Evolutionary conservation across 352 stramenopile genomes (phyloP), one percentile per base, ranked within the genome.

Genomic region (Elongisporangium anandrum): DNA sequence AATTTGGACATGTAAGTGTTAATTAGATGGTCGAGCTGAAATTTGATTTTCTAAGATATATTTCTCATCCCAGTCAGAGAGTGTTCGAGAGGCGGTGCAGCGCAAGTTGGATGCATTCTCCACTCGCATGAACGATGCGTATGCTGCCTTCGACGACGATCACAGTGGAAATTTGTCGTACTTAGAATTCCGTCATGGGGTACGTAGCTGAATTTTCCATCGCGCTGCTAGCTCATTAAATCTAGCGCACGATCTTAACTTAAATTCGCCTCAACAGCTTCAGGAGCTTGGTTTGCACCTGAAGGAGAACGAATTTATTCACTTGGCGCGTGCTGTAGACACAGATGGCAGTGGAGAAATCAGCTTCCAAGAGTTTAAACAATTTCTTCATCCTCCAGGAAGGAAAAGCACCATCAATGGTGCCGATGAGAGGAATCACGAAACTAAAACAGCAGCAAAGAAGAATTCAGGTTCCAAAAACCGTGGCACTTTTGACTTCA

Each of bases 361-460:
- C 55, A 79, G 75, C 57, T 87, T 83, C 56, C 73, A 73, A 17
- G 75, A 87, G 65, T 87, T 87, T 59, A 78, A 45, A 49, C 62
- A 77, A 15, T 51, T 79, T 52, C 79, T 87, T 21, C 52, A 34
- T 26, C 58, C 54, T 0, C 53, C 2, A 16, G 57, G 19, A 34
- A 5, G 15, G 3, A 12, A n/a, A 38, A 54, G 9, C 10, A 15
- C 17, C 53, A 17, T n/a, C 13, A 5, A 9, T 24, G 34, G 10
- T 48, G 16, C n/a, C 48, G 16, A 21, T 48, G 17, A 54, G 13
- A 51, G 64, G 55, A 45, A 61, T 9, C 39, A 38, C 6, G 7
- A 52, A 45, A 3, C 19, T 23, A 10, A 34, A 52, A 3, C 38
- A 34, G 52, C 12, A 20, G n/a, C 9, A 54, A 13, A 60, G 15